These are phyloP conservation scores for Paralagenidium karlingii DNA, from an alignment of 352 stramenopile genomes.

Conservation along the genomic window DNA sequence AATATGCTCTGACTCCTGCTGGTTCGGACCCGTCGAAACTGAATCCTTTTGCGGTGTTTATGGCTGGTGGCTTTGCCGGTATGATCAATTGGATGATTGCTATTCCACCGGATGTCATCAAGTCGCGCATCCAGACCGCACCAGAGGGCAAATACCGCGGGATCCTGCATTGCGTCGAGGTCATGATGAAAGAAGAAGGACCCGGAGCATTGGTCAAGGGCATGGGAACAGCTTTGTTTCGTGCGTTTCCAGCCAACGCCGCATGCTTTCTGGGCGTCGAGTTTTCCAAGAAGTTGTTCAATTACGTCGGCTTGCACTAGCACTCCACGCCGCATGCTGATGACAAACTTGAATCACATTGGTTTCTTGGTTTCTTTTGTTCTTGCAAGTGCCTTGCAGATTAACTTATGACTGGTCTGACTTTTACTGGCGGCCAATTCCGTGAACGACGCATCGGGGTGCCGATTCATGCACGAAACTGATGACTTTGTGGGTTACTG, in stretches of 20 bases:
- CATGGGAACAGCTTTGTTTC: slow-evolving; percentile 87
- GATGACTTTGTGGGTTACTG: too few species aligned
- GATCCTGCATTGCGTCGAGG: slow-evolving; percentile 84
- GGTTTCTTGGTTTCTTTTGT: too few species aligned
- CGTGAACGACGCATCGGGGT: too few species aligned
- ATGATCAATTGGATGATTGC: slow-evolving; percentile 92
- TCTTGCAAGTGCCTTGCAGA: too few species aligned
- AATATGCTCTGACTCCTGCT: slow-evolving; percentile 71
- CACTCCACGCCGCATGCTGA: slow-evolving; percentile 42
- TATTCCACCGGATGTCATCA: slow-evolving; percentile 94
- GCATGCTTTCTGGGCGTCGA: slow-evolving; percentile 90
- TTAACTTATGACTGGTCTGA: too few species aligned
- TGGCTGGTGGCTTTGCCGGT: slow-evolving; percentile 89
- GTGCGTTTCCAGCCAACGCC: slow-evolving; percentile 93
- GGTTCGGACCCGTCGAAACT: slow-evolving; percentile 74
- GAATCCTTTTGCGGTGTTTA: slow-evolving; percentile 83
- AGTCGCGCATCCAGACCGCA: slow-evolving; percentile 94
- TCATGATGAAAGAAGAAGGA: slow-evolving; percentile 93
- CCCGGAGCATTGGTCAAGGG: slow-evolving; percentile 89
- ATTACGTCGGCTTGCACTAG: slow-evolving; percentile 59
- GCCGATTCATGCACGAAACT: too few species aligned
- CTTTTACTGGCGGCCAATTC: too few species aligned
- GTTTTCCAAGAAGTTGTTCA: slow-evolving; percentile 79
- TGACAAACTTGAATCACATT: too few species aligned
- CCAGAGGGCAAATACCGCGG: slow-evolving; percentile 91